Conservation (phyloP, 371 early-diverging fungal genomes). For the Apophysomyces ossiformis region DNA sequence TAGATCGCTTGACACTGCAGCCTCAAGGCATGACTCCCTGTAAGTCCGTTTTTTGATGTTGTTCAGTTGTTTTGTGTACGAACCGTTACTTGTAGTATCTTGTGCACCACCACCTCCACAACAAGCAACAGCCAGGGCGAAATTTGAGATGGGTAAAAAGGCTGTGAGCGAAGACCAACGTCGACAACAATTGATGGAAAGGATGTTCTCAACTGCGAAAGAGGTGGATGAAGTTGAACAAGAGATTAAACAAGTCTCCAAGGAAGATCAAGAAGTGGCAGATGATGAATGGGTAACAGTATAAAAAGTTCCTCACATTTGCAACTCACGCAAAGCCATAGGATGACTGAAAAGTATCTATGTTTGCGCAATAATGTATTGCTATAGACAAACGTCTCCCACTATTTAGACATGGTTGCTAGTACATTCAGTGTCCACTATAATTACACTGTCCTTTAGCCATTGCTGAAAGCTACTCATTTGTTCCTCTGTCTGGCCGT, state of each 20-base stretch:
- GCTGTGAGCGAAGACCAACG: slow-evolving; percentile 42
- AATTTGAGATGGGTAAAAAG: slow-evolving; percentile 49
- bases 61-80: background rate
- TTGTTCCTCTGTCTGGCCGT: background rate
- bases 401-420: background rate
- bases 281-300: slow-evolving; percentile 58
- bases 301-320: background rate
- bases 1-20: slow-evolving; percentile 47
- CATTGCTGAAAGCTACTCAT: background rate
- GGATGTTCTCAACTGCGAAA: slow-evolving; percentile 61
- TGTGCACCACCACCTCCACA: slow-evolving; percentile 52
- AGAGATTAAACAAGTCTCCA: slow-evolving; percentile 34
- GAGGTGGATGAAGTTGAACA: slow-evolving; percentile 39
- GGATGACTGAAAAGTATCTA: background rate
- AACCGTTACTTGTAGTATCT: slow-evolving; percentile 29
- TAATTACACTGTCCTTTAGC: background rate
- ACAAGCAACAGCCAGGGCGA: slow-evolving; percentile 34
- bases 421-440: background rate
- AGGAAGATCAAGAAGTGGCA: slow-evolving; percentile 43
- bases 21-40: slow-evolving; percentile 66
- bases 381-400: background rate
- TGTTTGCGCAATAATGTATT: background rate
- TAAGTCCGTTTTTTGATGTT: slow-evolving; percentile 30
- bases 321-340: background rate
- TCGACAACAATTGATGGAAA: slow-evolving; percentile 56